Percentiles rank a stretch among this genome's conserved stretches.
Evolutionary conservation across 2,329 filamentous ascomycete genomes (phyloP).

Genomic region (Colletotrichum graminicola): DNA sequence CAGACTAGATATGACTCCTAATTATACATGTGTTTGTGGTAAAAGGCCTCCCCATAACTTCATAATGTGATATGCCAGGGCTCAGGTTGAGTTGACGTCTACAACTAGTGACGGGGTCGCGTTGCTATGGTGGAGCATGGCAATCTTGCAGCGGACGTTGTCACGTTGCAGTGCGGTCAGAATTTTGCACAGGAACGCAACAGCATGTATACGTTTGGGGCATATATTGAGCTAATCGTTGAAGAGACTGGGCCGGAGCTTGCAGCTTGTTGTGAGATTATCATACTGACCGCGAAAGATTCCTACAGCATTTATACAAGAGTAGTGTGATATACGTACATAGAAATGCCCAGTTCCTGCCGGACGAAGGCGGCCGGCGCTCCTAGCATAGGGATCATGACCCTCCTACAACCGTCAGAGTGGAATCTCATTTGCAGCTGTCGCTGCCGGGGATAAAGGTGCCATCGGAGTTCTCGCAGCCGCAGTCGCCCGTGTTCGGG

Average conservation of each 20-base stretch:
- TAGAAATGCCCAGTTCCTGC: background rate
- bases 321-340: slow-evolving; percentile 3
- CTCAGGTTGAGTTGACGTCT: background rate
- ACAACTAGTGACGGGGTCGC: background rate
- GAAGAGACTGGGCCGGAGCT: background rate
- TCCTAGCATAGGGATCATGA: background rate
- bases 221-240: background rate
- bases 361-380: background rate
- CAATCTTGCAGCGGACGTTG: too few species aligned
- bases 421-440: slow-evolving; percentile 20
- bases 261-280: background rate
- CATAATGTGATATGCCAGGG: background rate
- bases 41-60: background rate
- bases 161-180: background rate
- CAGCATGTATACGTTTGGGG: too few species aligned
- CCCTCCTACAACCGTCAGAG: too few species aligned
- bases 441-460: slow-evolving; percentile 31
- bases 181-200: background rate
- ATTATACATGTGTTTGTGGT: background rate
- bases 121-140: background rate
- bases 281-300: too few species aligned
- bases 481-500: slow-evolving; percentile 37
- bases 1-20: too few species aligned
- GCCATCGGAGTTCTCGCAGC: slow-evolving; percentile 39
- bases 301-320: background rate